Base-by-base conservation (phyloP, 2,329 filamentous ascomycete species). In the Gliomastix tumulicola region DNA sequence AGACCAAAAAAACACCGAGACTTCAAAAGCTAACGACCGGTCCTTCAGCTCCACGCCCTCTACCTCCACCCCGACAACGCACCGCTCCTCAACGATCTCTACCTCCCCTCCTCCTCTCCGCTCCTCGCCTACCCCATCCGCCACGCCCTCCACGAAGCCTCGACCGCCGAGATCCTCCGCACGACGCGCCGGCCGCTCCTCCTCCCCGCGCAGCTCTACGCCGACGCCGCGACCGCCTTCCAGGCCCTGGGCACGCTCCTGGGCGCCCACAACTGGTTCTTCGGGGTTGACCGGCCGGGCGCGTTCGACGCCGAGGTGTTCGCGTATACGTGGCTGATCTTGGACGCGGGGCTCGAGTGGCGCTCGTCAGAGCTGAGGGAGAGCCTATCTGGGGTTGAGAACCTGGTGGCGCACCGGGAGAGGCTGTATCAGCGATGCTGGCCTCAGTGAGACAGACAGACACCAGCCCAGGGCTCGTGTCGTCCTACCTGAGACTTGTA, bases 221-320 rank as follows among this genome's bases (percentile, higher is more conserved):
- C 48, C 12, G 65, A 62, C 8, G 71, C 69, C 4, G 44, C 51
- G 12, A 55, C 58, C 10, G 74, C 73, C 4, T 56, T 77, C 16
- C 54, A 44, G 8, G 66, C 71, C 8, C 57, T 79, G 6, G 63
- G 63, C 3, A 47, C 56, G 3, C 39, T 71, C 7, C 51, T 76
- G 6, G 56, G 49, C 6, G 48, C 56, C 10, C 48, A 54, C 3
- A 47, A 48, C 4, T 76, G 69, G 68, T 77, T 77, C 54, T 74
- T 74, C 39, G 65, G 53, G 18, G 49, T 42, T 54, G 56, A 39
- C 35, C 57, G 21, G 54, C 87, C 90, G 1, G 78, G 80, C 0
- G 53, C 90, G 18, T 90, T 97, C 48, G 92, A 98, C 60, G 89
- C 90, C 7, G 79, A 78, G 37, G 76, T 97, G 3, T 97, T 96